Conservation (phyloP, 495 filamentous ascomycete species). For the Coniosporium apollinis region DNA sequence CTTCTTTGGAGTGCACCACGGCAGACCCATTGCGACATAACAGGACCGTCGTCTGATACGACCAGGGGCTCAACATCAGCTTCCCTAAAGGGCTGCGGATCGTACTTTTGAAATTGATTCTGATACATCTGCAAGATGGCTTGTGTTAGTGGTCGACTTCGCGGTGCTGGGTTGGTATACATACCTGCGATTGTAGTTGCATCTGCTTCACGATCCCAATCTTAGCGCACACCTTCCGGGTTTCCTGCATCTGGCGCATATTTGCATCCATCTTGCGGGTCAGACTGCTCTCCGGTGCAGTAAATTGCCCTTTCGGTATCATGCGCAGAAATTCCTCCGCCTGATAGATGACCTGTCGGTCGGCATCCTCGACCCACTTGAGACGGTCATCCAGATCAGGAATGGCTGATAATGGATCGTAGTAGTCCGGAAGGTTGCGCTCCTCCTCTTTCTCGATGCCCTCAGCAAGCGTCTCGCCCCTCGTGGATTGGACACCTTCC, state of each 20-base stretch:
- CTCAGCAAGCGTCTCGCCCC: conserved; percentile 66
- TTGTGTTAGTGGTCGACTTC: not conserved
- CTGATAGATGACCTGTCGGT: conserved; percentile 73
- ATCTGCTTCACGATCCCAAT: conserved; percentile 98
- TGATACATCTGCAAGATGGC: conserved; percentile 57
- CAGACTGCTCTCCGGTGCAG: conserved; percentile 56
- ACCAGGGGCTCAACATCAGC: conserved; percentile 71
- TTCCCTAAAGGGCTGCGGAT: conserved; percentile 80
- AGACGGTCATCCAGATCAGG: conserved; percentile 64
- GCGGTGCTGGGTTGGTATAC: not conserved
- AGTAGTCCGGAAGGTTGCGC: conserved; percentile 74
- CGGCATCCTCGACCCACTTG: conserved; percentile 71
- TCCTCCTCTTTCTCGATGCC: conserved; percentile 80
- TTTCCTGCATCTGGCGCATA: conserved; percentile 91
- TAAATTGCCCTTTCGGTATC: conserved; percentile 57
- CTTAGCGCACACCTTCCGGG: conserved; percentile 86
- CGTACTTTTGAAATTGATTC: conserved; percentile 96
- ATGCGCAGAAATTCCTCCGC: conserved; percentile 65
- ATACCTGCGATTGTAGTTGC: conserved; percentile 91
- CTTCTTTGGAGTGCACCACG: conserved; percentile 74
- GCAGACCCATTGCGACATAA: conserved; percentile 65
- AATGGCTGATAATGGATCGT: conserved; percentile 69
- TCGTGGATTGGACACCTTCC: conserved; percentile 29
- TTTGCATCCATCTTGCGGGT: conserved; percentile 76
- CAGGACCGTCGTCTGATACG: conserved; percentile 68